Percentiles rank a stretch among this genome's conserved stretches.
Conservation (phyloP, 176 grass and related monocot species). For the Oryza brachyantha region DNA sequence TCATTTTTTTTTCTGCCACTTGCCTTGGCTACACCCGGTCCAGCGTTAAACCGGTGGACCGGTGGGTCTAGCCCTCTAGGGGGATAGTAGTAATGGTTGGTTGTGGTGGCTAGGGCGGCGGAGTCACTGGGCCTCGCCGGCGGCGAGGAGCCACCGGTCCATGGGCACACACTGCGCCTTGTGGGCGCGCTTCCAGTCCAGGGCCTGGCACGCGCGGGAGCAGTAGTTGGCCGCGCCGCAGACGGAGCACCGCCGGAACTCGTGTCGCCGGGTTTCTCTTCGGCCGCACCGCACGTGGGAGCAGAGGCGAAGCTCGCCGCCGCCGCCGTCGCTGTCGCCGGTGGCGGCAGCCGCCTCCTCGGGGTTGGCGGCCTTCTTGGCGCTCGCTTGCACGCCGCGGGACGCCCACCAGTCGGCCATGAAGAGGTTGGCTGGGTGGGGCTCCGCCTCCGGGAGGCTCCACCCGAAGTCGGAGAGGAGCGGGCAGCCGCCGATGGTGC, state of each 20-base stretch:
- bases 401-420: slow-evolving; percentile 65
- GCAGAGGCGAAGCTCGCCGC: slow-evolving; percentile 45
- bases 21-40: slow-evolving; percentile 18
- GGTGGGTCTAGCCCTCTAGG: neutral
- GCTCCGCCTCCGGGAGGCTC: slow-evolving; percentile 51
- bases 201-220: slow-evolving; percentile 87
- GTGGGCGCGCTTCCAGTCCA: slow-evolving; percentile 77
- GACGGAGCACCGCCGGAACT: slow-evolving; percentile 86
- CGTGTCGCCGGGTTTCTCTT: slow-evolving; percentile 74
- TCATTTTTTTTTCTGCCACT: neutral
- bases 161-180: slow-evolving; percentile 57
- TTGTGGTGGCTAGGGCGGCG: neutral
- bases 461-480: slow-evolving; percentile 56
- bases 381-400: neutral
- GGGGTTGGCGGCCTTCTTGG: neutral
- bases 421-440: slow-evolving; percentile 71
- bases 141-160: slow-evolving; percentile 50
- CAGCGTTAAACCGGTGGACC: slow-evolving; percentile 24
- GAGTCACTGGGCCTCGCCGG: neutral
- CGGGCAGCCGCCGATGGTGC: slow-evolving; percentile 4
- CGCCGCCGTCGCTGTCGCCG: neutral
- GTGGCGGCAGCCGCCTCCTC: neutral
- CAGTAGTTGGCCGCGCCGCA: slow-evolving; percentile 90
- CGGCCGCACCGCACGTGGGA: slow-evolving; percentile 65
- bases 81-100: neutral